Evolutionary conservation across 148 eudicot species (phyloP), one percentile per base, ranked within the genome.

Genomic region (Vaccinium corymbosum): DNA sequence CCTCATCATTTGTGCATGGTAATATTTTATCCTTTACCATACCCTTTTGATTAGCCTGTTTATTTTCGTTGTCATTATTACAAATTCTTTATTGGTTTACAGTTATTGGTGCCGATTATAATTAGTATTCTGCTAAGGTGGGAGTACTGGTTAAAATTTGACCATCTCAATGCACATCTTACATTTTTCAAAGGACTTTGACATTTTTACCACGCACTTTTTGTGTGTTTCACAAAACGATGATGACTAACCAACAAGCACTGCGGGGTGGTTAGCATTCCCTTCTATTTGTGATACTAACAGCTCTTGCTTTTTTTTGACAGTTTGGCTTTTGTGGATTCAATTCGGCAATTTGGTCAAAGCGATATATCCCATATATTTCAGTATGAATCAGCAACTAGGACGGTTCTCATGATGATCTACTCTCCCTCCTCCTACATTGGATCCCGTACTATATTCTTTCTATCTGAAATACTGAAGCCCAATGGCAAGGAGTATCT

Each of bases 401-500:
- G 93, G 87, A 91, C 97, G 74, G 92, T 93, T 75, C 87, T 96
- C 55, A 85, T 96, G 92, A 92, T 96, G 95, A 85, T 94, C 76
- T 91, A 91, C 87, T 96, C 98, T 78, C 95, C 98, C 78, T 85
- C 90, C 85, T 90, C 88, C 85, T 92, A 89, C 82, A 87, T 96
- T 83, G 89, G 94, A 82, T 87, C 90, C 77, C 86, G 85, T 49
- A 85, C 95, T 79, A 90, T 86, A 86, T 87, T 83, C 66, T 83
- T 94, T 71, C 83, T 96, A 29, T 85, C 81, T 35, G 90, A 87
- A 84, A 50, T 91, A 64, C 86, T 94, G 48, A 86, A 78, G 73
- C 62, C 85, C 80, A 86, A 87, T 75, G 91, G 87, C 52, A 86
- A 85, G 86, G 88, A 86, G 55, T 83, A 82, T 78, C 74, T 89